phyloP scores from a whole-genome alignment of 2,329 filamentous ascomycete species.

The Ophiostoma ulmi region DNA sequence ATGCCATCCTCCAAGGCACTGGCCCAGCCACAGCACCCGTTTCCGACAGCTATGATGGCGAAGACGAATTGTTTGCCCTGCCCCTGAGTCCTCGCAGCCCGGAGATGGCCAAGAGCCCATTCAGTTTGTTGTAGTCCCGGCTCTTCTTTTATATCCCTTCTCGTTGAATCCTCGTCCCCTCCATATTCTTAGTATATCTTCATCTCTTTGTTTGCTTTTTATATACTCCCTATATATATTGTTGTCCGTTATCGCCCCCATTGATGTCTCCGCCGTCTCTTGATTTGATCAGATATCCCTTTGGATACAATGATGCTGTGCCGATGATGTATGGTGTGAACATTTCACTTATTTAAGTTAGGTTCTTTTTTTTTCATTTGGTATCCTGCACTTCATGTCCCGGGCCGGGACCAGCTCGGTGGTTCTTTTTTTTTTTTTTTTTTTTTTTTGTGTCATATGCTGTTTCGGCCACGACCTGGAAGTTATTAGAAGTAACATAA shows the following conservation, averaged over 20 bases:
- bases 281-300: not conserved
- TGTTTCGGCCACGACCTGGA: not conserved
- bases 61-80: slow-evolving; percentile 81
- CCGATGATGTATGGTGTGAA: not conserved
- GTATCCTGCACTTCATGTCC: not conserved
- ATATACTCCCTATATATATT: not conserved
- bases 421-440: slow-evolving; percentile 9
- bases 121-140: slow-evolving; percentile 48
- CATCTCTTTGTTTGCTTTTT: not conserved
- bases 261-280: not conserved
- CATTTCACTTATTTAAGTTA: not conserved
- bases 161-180: too few species aligned
- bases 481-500: too few species aligned
- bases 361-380: not conserved
- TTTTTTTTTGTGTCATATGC: slow-evolving; percentile 1
- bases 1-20: slow-evolving; percentile 38
- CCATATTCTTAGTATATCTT: not conserved
- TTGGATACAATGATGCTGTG: not conserved
- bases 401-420: slow-evolving; percentile 4
- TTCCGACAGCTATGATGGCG: slow-evolving; percentile 46
- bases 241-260: not conserved
- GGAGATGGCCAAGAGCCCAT: slow-evolving; percentile 79
- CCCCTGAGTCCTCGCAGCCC: slow-evolving; percentile 82
- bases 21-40: not conserved
- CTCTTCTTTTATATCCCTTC: too few species aligned